These are phyloP conservation scores for Carex sylvatica DNA, from an alignment of 202 grass and related monocot genomes.

Conservation along the genomic window DNA sequence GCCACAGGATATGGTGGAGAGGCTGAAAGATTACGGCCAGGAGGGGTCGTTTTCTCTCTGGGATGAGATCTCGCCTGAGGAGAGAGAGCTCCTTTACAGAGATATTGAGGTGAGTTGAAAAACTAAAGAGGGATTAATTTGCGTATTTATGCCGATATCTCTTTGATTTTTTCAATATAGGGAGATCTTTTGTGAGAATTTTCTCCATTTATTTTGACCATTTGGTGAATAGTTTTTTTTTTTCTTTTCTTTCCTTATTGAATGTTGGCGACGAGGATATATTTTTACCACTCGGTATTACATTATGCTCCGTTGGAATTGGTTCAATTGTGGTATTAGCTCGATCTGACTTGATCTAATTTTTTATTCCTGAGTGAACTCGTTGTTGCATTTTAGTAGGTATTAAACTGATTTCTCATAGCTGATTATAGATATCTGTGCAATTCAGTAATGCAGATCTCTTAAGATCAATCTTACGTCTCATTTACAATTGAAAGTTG, in stretches of 20 bases:
- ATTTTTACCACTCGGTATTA: background rate
- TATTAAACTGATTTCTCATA: background rate
- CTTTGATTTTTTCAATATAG: background rate
- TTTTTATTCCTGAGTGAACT: background rate
- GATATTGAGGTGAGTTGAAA: conserved; percentile 73
- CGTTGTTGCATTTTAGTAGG: background rate
- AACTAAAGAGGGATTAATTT: background rate
- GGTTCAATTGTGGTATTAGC: background rate
- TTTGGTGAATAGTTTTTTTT: background rate
- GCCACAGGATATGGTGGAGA: conserved; percentile 92
- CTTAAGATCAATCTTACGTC: background rate
- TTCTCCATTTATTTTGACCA: background rate
- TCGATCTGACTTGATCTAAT: background rate
- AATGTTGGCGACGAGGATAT: background rate
- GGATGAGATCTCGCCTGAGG: conserved; percentile 93
- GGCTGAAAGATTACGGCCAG: conserved; percentile 98
- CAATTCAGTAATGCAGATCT: background rate
- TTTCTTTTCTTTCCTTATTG: background rate
- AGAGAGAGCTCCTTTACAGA: conserved; percentile 73
- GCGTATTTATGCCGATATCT: background rate
- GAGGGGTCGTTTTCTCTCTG: conserved; percentile 91
- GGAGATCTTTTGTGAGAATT: background rate
- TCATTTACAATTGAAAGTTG: background rate
- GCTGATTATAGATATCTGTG: background rate
- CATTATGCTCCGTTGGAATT: background rate